A percentile compares a stretch with the other conserved stretches of the same genome.
These are phyloP conservation scores for Crithidia acanthocephali DNA, from an alignment of 208 protist species.

Conservation along the genomic window DNA sequence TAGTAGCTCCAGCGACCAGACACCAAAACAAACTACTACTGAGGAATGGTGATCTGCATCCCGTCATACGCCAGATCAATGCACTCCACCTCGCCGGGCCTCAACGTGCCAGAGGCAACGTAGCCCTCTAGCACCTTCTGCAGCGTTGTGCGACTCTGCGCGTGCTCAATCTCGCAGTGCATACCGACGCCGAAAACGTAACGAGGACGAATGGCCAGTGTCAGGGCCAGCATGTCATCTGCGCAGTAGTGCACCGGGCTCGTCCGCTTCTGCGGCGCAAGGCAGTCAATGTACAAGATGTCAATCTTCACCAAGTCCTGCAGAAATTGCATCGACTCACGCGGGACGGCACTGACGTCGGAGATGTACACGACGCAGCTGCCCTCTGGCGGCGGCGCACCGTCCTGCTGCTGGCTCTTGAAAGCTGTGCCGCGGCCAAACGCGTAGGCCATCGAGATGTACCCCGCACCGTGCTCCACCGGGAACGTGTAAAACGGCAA, in stretches of 20 bases:
- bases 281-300: conserved; percentile 74
- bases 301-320: conserved; percentile 80
- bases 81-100: conserved; percentile 41
- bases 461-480: conserved; percentile 72
- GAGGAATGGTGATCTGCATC: conserved; percentile 55
- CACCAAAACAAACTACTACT: conserved; percentile 21
- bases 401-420: conserved; percentile 35
- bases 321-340: conserved; percentile 70
- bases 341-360: conserved; percentile 70
- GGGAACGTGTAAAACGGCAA: conserved; percentile 76
- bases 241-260: conserved; percentile 69
- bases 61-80: conserved; percentile 77
- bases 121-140: conserved; percentile 40
- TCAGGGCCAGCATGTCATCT: conserved; percentile 66
- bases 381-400: conserved; percentile 7
- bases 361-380: conserved; percentile 87
- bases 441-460: conserved; percentile 85
- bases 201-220: conserved; percentile 45
- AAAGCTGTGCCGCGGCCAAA: conserved; percentile 80
- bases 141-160: conserved; percentile 30
- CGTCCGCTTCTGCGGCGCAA: conserved; percentile 44
- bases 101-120: conserved; percentile 30
- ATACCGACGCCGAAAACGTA: conserved; percentile 74
- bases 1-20: too few relatives aligned
- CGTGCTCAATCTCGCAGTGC: conserved; percentile 80